Base-by-base conservation (phyloP, 2,329 filamentous ascomycete species). In the Alternaria novae-zelandiae region DNA sequence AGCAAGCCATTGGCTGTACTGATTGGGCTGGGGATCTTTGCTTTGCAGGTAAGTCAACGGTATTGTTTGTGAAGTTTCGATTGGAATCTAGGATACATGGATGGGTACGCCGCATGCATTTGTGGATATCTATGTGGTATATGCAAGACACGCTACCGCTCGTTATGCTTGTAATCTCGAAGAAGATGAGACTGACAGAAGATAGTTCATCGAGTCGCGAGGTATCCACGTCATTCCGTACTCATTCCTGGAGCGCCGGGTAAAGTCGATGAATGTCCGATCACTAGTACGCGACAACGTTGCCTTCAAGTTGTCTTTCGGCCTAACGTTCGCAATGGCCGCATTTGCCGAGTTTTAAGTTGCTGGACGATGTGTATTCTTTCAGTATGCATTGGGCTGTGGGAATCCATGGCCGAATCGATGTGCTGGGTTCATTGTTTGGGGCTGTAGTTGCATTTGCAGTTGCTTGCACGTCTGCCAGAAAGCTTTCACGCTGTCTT, bases 311-410 rank as follows among this genome's bases (percentile, higher is more conserved):
- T 76, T 89, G 21, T 88, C 89, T 4, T 94, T 94, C 77, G 88
- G 89, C n/a, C 74, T 88, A 45, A 91, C 91, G 26, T 94, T 94
- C 80, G 87, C 90, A 25, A 80, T 94, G 73, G 90, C 90, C 53
- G 88, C 87, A 3, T 91, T 91, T 84, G 85, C 84, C 72, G 78
- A 82, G 54, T 85, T 90, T 61, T 88, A 70, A 59, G 13, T 26
- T 10, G 21, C 17, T 23, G n/a, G n/a, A 28, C 11, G 36, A 43
- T 21, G 25, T 25, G 20, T 51, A 4, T 36, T n/a, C 21, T 23
- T 23, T 67, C 56, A 62, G 54, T 61, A 63, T 6, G 58, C 41
- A 17, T 50, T 53, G 17, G 53, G 32, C 15, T 64, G 45, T 58
- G 57, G 26, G 10, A 66, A 46, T 7, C 58, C 59, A 21, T 68